Base-by-base conservation (phyloP, 202 grass and related monocot genomes). In the Setaria italica region DNA sequence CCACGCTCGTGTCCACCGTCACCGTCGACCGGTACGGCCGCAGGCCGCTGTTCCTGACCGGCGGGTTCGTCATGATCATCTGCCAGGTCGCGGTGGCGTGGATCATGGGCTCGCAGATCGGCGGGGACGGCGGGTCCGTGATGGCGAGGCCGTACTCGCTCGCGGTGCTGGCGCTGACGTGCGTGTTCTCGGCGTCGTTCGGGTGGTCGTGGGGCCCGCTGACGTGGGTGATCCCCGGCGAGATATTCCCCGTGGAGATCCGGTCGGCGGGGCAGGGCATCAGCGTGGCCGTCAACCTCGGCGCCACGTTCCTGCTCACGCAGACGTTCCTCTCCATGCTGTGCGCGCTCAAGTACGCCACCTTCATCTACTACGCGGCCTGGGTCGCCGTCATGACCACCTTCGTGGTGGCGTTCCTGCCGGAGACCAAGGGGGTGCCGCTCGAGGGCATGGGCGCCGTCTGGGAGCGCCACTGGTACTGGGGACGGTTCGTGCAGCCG, bases 161-260 rank as follows among this genome's bases (percentile, higher is more conserved):
- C 1, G 92, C 90, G 32, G 88, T 97, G 60, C 79, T 97, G 81
- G 84, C 88, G 19, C 83, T 97, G 67, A 86, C 89, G 51, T 94
- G 94, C 86, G 60, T 80, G 1, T 94, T 92, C 72, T 85, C 92
- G 50, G 90, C 88, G 10, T 72, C 86, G n/a, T 97, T 93, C 82
- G 95, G 87, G 19, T 84, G 91, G 87, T 97, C 92, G 1, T 95
- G 92, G 95, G 92, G 95, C 0, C 95, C 92, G 3, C 87, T 97
- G 33, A 67, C 82, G 53, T 97, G 95, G 95, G 69, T 97, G 35
- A 87, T 97, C 47, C 90, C 90, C 43, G 86, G 88, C 14, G 92
- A 97, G 89, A 94, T 94, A 67, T 94, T 97, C 82, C 95, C 92
- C 8, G 88, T 93, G 64, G 90, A 97, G 87, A 86, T 93, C 65